phyloP scores from a whole-genome alignment of 768 basidiomycete genomes.

The Butyriboletus loyo region DNA sequence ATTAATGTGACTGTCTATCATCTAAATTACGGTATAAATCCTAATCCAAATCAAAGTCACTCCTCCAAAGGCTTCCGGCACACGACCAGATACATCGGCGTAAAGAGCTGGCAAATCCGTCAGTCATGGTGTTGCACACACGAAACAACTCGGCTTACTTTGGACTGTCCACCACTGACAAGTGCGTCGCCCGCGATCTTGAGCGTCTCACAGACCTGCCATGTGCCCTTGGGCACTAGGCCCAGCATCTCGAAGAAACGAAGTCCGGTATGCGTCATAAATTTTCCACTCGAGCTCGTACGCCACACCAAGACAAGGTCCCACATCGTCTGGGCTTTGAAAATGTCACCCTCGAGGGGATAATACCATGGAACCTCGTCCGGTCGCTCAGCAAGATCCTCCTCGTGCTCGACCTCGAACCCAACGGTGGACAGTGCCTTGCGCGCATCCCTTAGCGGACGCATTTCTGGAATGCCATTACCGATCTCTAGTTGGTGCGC shows the following conservation, averaged over 20 bases:
- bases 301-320: conserved; percentile 88
- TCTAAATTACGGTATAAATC: not conserved
- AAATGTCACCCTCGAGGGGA: conserved; percentile 90
- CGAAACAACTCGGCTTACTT: conserved; percentile 45
- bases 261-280: conserved; percentile 79
- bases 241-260: conserved; percentile 75
- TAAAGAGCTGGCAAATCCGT: conserved; percentile 61
- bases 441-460: conserved; percentile 64
- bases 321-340: conserved; percentile 91
- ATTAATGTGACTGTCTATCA: not conserved
- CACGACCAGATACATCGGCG: conserved; percentile 80
- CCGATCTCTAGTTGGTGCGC: conserved; percentile 92
- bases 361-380: conserved; percentile 91
- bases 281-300: conserved; percentile 82
- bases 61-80: conserved; percentile 46
- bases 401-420: conserved; percentile 84
- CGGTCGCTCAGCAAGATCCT: conserved; percentile 86
- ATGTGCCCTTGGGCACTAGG: conserved; percentile 89
- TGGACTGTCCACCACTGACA: conserved; percentile 80
- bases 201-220: conserved; percentile 82
- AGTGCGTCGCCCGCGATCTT: conserved; percentile 78
- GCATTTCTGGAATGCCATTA: conserved; percentile 98
- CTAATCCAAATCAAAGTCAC: not conserved
- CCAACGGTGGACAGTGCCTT: conserved; percentile 81
- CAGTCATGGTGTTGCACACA: not conserved